A percentile compares a stretch with the other conserved stretches of the same genome.
Evolutionary conservation across 2,329 filamentous ascomycete species (phyloP).

Genomic region (Diaporthe sp.): DNA sequence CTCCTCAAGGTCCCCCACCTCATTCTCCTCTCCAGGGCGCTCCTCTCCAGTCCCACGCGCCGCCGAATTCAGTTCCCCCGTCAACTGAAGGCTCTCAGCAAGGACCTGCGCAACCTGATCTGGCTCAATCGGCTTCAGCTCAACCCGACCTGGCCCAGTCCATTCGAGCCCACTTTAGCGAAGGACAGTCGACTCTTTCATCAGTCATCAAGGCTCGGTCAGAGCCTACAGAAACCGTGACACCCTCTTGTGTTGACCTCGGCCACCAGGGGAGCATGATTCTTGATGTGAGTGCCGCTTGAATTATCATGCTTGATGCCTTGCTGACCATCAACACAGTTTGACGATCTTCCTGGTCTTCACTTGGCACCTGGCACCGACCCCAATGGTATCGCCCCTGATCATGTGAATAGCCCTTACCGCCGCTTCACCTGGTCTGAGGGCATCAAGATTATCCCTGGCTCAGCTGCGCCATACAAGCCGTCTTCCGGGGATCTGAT

Average conservation of each 20-base stretch:
- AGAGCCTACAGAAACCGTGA: neutral
- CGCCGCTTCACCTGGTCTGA: slow-evolving; percentile 52
- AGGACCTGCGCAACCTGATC: neutral
- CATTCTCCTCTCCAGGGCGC: slow-evolving; percentile 25
- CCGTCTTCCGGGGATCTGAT: slow-evolving; percentile 49
- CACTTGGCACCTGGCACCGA: slow-evolving; percentile 20
- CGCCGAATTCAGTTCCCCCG: neutral
- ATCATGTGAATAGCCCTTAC: slow-evolving; percentile 45
- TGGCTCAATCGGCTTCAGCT: slow-evolving; percentile 12
- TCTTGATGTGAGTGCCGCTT: slow-evolving; percentile 41
- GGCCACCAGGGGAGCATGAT: slow-evolving; percentile 37
- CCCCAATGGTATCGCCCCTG: slow-evolving; percentile 20
- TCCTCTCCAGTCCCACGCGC: neutral
- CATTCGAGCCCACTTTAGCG: neutral
- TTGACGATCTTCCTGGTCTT: slow-evolving; percentile 43
- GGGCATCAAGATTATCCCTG: slow-evolving; percentile 51
- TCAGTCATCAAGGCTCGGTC: slow-evolving; percentile 36
- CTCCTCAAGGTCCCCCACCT: neutral
- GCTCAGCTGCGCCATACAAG: slow-evolving; percentile 49
- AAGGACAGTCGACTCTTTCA: slow-evolving; percentile 8
- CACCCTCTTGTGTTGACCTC: slow-evolving; percentile 36
- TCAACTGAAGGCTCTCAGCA: neutral
- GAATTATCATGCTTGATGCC: too few relatives aligned
- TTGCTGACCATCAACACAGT: slow-evolving; percentile 42
- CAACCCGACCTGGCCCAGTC: slow-evolving; percentile 24